Conservation (phyloP, 148 eudicot genomes). For the Heliamphora exappendiculata region DNA sequence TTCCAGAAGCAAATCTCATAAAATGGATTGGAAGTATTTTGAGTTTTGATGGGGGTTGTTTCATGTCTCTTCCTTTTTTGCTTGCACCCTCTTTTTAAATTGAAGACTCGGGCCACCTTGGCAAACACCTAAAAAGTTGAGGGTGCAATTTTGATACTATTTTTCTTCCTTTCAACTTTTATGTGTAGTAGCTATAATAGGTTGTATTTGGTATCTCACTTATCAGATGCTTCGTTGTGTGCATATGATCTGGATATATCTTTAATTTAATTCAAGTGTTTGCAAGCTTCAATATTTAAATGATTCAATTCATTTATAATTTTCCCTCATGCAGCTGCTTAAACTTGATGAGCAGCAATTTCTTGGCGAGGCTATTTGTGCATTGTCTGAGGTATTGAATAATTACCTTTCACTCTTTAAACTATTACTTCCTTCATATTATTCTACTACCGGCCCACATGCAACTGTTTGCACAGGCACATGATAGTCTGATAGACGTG, state of each 20-base stretch:
- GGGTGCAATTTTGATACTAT: not conserved
- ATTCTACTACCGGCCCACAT: not conserved
- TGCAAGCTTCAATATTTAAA: not conserved
- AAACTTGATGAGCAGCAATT: conserved; percentile 92
- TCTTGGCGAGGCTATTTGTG: conserved; percentile 90
- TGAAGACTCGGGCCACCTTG: not conserved
- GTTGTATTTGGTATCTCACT: not conserved
- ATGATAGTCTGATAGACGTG: not conserved
- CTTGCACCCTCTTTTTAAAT: not conserved
- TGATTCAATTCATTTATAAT: not conserved
- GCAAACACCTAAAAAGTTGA: not conserved
- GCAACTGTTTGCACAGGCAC: not conserved
- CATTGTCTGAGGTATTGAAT: conserved; percentile 69
- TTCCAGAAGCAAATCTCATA: not conserved
- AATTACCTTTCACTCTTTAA: not conserved
- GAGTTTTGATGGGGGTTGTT: not conserved
- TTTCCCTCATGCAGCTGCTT: conserved; percentile 49
- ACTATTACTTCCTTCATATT: not conserved
- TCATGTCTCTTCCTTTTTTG: not conserved
- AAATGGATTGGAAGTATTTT: not conserved
- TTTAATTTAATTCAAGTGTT: not conserved
- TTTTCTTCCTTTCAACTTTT: conserved; percentile 4
- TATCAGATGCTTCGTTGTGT: not conserved
- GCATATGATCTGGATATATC: not conserved
- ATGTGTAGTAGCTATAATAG: not conserved